These are phyloP conservation scores for Pyrus bretschneideri DNA, from an alignment of 306 rosid genomes.

Conservation along the genomic window DNA sequence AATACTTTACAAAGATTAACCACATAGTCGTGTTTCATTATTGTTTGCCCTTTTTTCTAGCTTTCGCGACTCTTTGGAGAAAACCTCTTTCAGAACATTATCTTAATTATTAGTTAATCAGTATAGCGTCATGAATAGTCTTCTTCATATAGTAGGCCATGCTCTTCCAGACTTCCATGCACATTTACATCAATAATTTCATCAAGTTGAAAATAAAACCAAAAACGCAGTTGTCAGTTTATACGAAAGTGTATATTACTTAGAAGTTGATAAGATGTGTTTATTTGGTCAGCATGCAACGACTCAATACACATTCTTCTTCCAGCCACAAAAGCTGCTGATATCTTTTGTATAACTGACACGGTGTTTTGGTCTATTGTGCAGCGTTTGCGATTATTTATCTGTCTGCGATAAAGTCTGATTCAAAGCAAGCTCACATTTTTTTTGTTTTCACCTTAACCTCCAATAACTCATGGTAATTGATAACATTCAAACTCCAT, in stretches of 20 bases:
- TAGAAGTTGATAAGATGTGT: neutral
- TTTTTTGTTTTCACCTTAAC: neutral
- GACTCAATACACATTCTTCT: neutral
- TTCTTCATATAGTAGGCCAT: neutral
- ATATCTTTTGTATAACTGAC: neutral
- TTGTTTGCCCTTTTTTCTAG: too few relatives aligned
- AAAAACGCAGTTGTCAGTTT: neutral
- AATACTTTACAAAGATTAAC: too few relatives aligned
- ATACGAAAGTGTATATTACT: neutral
- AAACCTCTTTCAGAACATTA: neutral
- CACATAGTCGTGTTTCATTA: too few relatives aligned
- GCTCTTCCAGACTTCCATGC: neutral
- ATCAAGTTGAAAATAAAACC: neutral
- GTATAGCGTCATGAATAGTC: neutral
- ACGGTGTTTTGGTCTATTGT: neutral
- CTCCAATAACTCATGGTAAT: neutral
- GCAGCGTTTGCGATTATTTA: neutral
- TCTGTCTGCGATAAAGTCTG: neutral
- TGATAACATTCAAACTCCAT: neutral
- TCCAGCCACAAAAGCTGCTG: neutral
- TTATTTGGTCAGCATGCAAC: constrained; percentile 5
- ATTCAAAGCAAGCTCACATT: neutral
- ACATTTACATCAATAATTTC: neutral
- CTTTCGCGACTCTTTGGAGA: neutral
- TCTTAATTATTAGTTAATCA: too few relatives aligned